phyloP scores from a whole-genome alignment of 805 yeast species.

The Candida succiphila region DNA sequence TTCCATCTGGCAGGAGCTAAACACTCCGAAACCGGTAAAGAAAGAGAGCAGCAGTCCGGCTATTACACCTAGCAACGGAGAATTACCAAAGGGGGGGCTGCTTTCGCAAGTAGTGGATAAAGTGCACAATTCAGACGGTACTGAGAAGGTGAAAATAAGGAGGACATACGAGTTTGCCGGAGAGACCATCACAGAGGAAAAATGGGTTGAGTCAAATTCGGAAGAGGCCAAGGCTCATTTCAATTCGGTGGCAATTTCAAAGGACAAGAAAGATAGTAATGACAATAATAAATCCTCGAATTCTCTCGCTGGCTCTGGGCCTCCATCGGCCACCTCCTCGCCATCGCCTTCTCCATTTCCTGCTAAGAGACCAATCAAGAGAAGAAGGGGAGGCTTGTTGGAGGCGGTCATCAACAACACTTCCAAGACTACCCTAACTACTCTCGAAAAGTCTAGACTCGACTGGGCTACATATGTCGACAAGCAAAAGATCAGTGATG shows the following conservation, averaged over 20 bases:
- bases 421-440: slow-evolving; percentile 72
- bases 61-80: neutral
- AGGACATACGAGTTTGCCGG: slow-evolving; percentile 88
- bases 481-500: slow-evolving; percentile 74
- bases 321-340: neutral
- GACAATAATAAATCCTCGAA: neutral
- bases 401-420: slow-evolving; percentile 66
- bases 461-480: slow-evolving; percentile 97
- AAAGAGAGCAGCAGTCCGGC: neutral
- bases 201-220: slow-evolving; percentile 63
- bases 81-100: neutral
- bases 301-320: slow-evolving; percentile 1
- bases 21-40: slow-evolving; percentile 14
- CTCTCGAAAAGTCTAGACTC: slow-evolving; percentile 83
- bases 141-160: slow-evolving; percentile 57
- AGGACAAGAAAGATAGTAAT: neutral
- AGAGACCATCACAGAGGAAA: slow-evolving; percentile 64
- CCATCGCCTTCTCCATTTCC: neutral
- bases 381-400: slow-evolving; percentile 66
- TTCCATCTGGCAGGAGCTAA: slow-evolving; percentile 46
- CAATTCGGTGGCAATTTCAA: slow-evolving; percentile 36
- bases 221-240: slow-evolving; percentile 84
- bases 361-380: slow-evolving; percentile 27
- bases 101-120: neutral
- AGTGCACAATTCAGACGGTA: slow-evolving; percentile 7